Base-by-base conservation (phyloP, 2,329 filamentous ascomycete genomes). In the Trichoderma aggressivum region DNA sequence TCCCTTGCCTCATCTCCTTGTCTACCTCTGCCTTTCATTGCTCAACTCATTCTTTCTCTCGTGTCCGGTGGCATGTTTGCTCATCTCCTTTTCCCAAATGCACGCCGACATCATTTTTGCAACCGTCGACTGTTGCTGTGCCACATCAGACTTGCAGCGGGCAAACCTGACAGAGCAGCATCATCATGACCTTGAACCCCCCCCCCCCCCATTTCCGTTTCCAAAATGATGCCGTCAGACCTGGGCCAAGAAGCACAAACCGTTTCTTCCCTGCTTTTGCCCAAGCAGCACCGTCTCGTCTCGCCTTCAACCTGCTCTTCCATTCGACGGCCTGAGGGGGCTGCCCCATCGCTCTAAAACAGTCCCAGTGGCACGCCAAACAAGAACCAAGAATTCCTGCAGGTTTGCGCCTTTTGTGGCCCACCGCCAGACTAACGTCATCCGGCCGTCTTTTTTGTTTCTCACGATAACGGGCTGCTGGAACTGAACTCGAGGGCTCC, bases 341-440 rank as follows among this genome's bases (percentile, higher is more conserved):
- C 36, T 18, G 60, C 61, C 61, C 61, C 43, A 53, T 64, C 30
- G 43, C 43, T 50, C 61, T 53, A 53, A 53, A 26, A 53, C 61
- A 32, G 47, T 36, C 61, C 43, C 61, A 34, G 43, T 64, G 61
- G 61, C 61, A 64, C 61, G 61, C 61, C 61, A 53, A 28, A 36
- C 36, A 24, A 39, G 43, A 59, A 59, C n/a, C 64, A 68, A 68
- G 64, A 68, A 68, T 68, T 68, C 64, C 64, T 68, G 10, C 61
- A 30, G 39, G 26, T 26, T 50, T 68, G 55, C 64, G 64, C 55
- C 64, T 58, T 68, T 68, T 68, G 16, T 68, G 64, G 34, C 55
- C 55, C 64, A 47, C 64, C 50, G 53, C 53, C 34, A 32, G 55
- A 50, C 64, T 68, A 68, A 68, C 64, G 64, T 68, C 64, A 68